Conservation (phyloP, 495 filamentous ascomycete species). For the Talaromyces ruber region DNA sequence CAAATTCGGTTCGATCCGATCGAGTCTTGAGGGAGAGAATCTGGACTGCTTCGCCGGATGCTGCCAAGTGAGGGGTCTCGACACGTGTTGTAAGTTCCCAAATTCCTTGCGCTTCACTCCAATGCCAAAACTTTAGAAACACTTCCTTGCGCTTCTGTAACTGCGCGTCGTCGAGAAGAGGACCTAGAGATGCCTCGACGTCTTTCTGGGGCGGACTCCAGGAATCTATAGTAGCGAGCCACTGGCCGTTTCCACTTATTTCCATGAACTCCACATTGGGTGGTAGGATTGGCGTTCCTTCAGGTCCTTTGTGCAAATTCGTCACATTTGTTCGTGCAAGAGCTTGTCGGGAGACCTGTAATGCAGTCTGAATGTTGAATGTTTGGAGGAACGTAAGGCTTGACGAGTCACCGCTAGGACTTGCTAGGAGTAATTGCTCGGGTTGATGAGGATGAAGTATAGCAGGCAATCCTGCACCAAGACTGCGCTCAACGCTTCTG, state of each 20-base stretch:
- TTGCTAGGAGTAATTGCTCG: conserved; percentile 52
- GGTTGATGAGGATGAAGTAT: conserved; percentile 48
- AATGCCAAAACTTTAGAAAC: conserved; percentile 86
- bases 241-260: conserved; percentile 70
- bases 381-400: conserved; percentile 63
- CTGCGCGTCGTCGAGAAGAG: conserved; percentile 52
- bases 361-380: conserved; percentile 66
- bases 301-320: conserved; percentile 62
- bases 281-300: conserved; percentile 56
- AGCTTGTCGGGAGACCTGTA: conserved; percentile 73
- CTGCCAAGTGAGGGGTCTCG: conserved; percentile 65
- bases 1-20: conserved; percentile 59
- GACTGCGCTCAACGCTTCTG: neutral
- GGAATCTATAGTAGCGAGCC: conserved; percentile 86
- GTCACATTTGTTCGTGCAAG: conserved; percentile 82
- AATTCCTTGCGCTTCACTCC: conserved; percentile 47
- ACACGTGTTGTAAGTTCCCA: conserved; percentile 76
- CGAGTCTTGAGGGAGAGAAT: conserved; percentile 65
- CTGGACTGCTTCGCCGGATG: conserved; percentile 35
- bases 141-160: conserved; percentile 51
- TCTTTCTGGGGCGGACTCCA: conserved; percentile 71
- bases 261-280: conserved; percentile 66
- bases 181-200: conserved; percentile 64
- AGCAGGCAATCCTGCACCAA: conserved; percentile 14
- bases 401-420: conserved; percentile 40